Percentiles rank a stretch among this genome's conserved stretches.
phyloP scores from a whole-genome alignment of 2,329 filamentous ascomycete genomes.

The Colletotrichum trifolii region DNA sequence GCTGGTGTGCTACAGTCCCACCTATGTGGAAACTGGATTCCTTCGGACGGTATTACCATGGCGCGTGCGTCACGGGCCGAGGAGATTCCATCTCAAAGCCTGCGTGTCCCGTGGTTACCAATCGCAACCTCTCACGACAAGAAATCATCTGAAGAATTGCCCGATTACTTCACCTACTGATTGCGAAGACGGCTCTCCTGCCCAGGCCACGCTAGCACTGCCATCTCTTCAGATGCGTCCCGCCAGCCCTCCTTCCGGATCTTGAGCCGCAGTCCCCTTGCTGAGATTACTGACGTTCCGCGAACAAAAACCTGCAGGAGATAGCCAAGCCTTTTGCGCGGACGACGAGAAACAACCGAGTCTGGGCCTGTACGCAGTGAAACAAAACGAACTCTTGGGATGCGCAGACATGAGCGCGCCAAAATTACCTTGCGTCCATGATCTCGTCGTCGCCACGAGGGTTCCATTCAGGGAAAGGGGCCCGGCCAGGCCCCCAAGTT shows the following conservation, averaged over 20 bases:
- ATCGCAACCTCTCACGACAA: neutral
- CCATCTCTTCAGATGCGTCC: constrained; percentile 26
- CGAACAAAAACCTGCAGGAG: constrained; percentile 12
- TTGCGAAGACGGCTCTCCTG: constrained; percentile 19
- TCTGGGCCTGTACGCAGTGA: constrained; percentile 27
- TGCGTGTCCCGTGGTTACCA: constrained; percentile 17
- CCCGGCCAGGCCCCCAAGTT: constrained; percentile 23
- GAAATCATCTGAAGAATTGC: constrained; percentile 7
- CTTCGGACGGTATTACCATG: too few relatives aligned
- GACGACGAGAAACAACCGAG: constrained; percentile 24
- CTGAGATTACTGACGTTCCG: neutral
- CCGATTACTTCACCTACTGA: neutral
- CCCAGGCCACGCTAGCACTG: constrained; percentile 9
- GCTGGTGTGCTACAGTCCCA: too few relatives aligned
- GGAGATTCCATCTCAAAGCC: constrained; percentile 17
- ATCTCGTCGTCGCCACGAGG: constrained; percentile 19
- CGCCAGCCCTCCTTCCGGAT: constrained; percentile 16
- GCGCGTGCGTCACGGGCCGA: neutral
- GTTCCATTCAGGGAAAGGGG: constrained; percentile 3
- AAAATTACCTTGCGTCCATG: neutral
- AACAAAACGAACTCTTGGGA: constrained; percentile 35
- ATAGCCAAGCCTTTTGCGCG: constrained; percentile 3
- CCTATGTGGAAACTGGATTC: too few relatives aligned
- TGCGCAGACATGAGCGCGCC: constrained; percentile 3
- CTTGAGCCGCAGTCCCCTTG: constrained; percentile 3